A percentile compares a stretch with the other conserved stretches of the same genome.
Evolutionary conservation across 2,329 filamentous ascomycete species (phyloP).

Genomic region (Albifimbria verrucaria): DNA sequence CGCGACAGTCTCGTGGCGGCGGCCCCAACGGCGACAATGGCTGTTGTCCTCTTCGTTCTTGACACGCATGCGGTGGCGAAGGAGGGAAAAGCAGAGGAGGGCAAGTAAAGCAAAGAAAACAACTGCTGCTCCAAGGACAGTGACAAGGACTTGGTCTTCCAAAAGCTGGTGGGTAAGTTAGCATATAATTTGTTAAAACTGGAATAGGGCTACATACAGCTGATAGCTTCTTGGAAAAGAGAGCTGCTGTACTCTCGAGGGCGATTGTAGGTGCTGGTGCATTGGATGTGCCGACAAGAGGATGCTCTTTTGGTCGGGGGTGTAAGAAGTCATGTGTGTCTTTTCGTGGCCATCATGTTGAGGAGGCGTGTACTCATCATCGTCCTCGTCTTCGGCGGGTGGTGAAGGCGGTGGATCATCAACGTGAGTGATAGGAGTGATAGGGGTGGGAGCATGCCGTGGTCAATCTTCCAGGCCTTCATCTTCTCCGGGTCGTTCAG

Average conservation of each 20-base stretch:
- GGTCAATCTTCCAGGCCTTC: too few relatives aligned
- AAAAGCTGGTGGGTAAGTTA: constrained; percentile 10
- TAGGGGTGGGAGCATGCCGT: too few relatives aligned
- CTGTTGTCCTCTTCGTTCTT: constrained; percentile 10
- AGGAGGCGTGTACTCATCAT: constrained; percentile 12
- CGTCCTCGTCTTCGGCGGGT: constrained; percentile 17
- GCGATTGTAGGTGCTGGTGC: too few relatives aligned
- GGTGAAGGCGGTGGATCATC: constrained; percentile 13
- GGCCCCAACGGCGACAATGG: constrained; percentile 13
- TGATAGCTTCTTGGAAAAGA: neutral
- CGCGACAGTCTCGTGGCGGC: constrained; percentile 18
- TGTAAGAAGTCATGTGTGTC: neutral
- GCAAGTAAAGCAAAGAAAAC: constrained; percentile 21
- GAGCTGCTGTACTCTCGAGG: neutral
- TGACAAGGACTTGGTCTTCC: constrained; percentile 12
- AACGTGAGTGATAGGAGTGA: too few relatives aligned
- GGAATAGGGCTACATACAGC: neutral
- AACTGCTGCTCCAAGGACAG: constrained; percentile 19
- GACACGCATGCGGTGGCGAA: constrained; percentile 16
- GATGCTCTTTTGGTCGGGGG: neutral
- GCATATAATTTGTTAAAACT: too few relatives aligned
- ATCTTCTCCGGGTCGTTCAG: too few relatives aligned
- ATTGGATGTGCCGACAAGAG: too few relatives aligned
- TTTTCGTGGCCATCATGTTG: constrained; percentile 18
- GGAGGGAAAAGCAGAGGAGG: constrained; percentile 18